Percentiles rank a stretch among this genome's conserved stretches.
Evolutionary conservation across 2,329 filamentous ascomycete genomes (phyloP).

Genomic region (Scedosporium dehoogii): DNA sequence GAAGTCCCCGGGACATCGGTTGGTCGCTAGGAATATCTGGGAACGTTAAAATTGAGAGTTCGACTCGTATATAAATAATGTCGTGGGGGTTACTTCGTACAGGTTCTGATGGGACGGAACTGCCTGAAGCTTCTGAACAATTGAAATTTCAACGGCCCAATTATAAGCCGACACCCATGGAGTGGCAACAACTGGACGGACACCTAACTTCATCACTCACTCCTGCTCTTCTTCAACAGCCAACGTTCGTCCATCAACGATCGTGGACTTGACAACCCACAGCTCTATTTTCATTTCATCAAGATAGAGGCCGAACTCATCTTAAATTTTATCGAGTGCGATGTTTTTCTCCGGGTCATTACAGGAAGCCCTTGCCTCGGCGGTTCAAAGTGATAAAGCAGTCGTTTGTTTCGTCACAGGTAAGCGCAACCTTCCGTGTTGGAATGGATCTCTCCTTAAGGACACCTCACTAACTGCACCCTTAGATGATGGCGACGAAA

Average conservation of each 20-base stretch:
- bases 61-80: too few relatives aligned
- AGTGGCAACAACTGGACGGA: background rate
- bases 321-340: slow-evolving; percentile 2
- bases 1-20: too few relatives aligned
- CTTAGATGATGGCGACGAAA: slow-evolving; percentile 60
- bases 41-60: too few relatives aligned
- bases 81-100: too few relatives aligned
- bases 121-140: too few relatives aligned
- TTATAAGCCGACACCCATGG: background rate
- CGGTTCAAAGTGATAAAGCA: slow-evolving; percentile 64
- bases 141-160: background rate
- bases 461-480: slow-evolving; percentile 8
- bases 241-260: background rate
- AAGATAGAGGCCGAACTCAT: too few relatives aligned
- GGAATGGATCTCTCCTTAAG: background rate
- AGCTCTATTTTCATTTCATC: background rate
- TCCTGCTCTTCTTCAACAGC: background rate
- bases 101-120: too few relatives aligned
- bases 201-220: background rate
- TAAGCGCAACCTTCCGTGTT: slow-evolving; percentile 23
- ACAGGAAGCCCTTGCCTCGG: slow-evolving; percentile 68
- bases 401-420: slow-evolving; percentile 80
- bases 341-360: slow-evolving; percentile 81
- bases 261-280: background rate
- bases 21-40: too few relatives aligned